A percentile compares a stretch with the other conserved stretches of the same genome.
phyloP scores from a whole-genome alignment of 2,329 filamentous ascomycete genomes.

The Blastomyces emzantsi region DNA sequence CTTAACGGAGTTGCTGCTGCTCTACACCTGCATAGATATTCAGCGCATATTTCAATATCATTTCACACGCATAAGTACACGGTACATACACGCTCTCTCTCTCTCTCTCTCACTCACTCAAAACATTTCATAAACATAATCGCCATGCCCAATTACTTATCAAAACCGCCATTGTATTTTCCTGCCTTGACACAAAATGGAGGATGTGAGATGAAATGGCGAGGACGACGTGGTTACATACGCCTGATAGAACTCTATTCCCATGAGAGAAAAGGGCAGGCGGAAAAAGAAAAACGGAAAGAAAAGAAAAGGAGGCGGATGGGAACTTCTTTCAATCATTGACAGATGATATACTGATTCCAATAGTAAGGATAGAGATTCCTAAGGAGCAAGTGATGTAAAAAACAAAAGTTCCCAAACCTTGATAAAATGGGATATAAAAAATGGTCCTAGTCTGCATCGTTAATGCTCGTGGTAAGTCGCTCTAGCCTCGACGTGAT shows the following conservation, averaged over 20 bases:
- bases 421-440: background rate
- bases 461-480: conserved; percentile 28
- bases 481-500: conserved; percentile 36
- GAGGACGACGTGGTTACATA: background rate
- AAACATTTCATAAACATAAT: background rate
- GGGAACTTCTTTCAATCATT: background rate
- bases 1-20: background rate
- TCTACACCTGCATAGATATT: background rate
- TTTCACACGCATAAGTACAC: background rate
- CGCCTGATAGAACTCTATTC: background rate
- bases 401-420: background rate
- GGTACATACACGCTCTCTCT: background rate
- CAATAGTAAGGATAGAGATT: background rate
- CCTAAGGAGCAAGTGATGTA: background rate
- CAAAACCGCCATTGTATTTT: background rate
- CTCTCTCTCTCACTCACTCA: background rate
- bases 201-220: background rate
- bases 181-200: background rate
- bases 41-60: background rate
- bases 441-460: background rate
- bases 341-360: background rate
- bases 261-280: background rate
- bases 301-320: background rate
- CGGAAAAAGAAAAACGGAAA: background rate
- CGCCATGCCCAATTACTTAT: background rate